These are phyloP conservation scores for Scenedesmus sp. DNA, from an alignment of 163 green algal species.

Conservation along the genomic window DNA sequence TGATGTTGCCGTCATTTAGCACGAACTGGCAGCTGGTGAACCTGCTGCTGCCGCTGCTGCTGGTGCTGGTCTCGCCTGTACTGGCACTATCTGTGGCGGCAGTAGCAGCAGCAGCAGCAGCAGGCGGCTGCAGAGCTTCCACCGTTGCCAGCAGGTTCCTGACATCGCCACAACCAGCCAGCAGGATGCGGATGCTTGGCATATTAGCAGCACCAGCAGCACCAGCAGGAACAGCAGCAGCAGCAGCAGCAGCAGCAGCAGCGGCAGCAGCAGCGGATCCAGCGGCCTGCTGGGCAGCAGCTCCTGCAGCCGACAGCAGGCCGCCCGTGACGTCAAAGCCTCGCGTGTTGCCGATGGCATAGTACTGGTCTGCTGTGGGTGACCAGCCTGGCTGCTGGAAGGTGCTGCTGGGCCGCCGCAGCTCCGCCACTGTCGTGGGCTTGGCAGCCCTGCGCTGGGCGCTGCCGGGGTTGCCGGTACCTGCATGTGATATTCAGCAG, in stretches of 20 bases:
- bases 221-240: background rate
- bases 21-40: background rate
- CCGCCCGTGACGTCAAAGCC: slow-evolving; percentile 47
- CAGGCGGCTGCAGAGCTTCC: background rate
- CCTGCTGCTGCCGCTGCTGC: background rate
- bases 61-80: background rate
- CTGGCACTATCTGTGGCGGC: too few species aligned
- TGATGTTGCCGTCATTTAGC: slow-evolving; percentile 55
- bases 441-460: background rate
- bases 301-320: background rate
- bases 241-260: background rate
- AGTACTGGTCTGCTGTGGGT: slow-evolving; percentile 48
- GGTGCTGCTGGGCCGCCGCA: slow-evolving; percentile 39
- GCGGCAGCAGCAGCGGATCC: background rate
- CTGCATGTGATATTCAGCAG: too few species aligned
- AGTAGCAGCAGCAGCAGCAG: background rate
- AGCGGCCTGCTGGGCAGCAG: background rate
- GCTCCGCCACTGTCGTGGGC: background rate
- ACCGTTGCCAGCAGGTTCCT: slow-evolving; percentile 51
- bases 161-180: slow-evolving; percentile 49
- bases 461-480: too few species aligned
- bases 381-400: slow-evolving; percentile 32
- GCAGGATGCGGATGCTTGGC: slow-evolving; percentile 1
- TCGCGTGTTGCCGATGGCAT: slow-evolving; percentile 53
- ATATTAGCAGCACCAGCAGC: too few species aligned